Percentiles rank a stretch among this genome's conserved stretches.
Conservation (phyloP, 73 alveolate species). For the Stentor roeselii region DNA sequence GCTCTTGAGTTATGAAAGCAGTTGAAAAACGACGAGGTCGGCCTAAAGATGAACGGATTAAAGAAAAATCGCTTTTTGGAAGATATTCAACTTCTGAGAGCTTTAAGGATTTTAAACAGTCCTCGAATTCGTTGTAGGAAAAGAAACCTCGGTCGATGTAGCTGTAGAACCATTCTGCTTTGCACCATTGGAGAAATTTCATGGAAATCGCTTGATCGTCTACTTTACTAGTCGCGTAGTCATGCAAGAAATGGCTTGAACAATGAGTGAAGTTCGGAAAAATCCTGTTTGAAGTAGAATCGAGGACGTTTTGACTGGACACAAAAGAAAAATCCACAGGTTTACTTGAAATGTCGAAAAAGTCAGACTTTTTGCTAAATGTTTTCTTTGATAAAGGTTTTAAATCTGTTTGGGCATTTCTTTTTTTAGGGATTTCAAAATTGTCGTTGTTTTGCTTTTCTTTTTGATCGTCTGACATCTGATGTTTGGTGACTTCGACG, state of each 20-base stretch:
- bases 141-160: conserved; percentile 56
- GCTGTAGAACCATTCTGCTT: conserved; percentile 58
- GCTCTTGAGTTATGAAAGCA: conserved; percentile 43
- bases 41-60: conserved; percentile 32
- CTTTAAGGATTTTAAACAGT: conserved; percentile 34
- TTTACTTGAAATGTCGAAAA: conserved; percentile 26
- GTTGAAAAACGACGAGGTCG: conserved; percentile 50
- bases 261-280: conserved; percentile 32
- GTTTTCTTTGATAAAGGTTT: neutral
- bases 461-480: conserved; percentile 29
- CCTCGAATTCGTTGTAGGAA: conserved; percentile 37
- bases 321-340: neutral
- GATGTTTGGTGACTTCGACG: conserved; percentile 21
- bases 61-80: conserved; percentile 30
- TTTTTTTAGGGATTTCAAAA: neutral
- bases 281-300: conserved; percentile 23
- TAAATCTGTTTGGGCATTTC: neutral
- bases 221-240: conserved; percentile 20
- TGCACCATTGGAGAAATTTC: conserved; percentile 50
- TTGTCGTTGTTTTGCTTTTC: conserved; percentile 20
- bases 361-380: conserved; percentile 24
- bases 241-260: conserved; percentile 7
- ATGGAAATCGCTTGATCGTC: neutral
- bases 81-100: conserved; percentile 22
- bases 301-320: conserved; percentile 25